Conservation (phyloP, 169 alveolate genomes). For the Perkinsus marinus region DNA sequence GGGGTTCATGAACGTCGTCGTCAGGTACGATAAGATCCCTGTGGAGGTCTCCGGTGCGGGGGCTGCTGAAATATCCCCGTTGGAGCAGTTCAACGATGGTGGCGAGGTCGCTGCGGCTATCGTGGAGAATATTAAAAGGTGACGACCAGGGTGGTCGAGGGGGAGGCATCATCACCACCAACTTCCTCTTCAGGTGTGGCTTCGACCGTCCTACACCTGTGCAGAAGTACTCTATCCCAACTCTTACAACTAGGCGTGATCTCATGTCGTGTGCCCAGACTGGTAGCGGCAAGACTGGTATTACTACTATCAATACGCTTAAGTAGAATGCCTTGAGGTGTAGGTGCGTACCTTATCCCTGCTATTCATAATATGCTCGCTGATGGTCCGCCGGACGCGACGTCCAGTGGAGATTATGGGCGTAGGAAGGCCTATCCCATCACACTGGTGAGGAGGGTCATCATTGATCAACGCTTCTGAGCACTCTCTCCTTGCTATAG, state of each 20-base stretch:
- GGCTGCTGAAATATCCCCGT: conserved; percentile 49
- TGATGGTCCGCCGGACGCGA: conserved; percentile 60
- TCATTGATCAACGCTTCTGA: conserved; percentile 20
- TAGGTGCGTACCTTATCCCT: background rate
- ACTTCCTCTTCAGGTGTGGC: background rate
- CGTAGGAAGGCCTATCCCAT: conserved; percentile 43
- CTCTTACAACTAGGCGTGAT: conserved; percentile 70
- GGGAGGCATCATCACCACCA: no score
- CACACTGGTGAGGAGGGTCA: conserved; percentile 36
- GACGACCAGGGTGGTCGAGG: background rate
- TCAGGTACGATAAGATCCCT: conserved; percentile 58
- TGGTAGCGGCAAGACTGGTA: conserved; percentile 92
- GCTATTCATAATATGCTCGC: conserved; percentile 65
- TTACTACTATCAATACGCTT: background rate
- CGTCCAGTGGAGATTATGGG: conserved; percentile 10
- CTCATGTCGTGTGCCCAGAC: conserved; percentile 90
- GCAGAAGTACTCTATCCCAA: conserved; percentile 80
- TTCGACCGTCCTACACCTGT: conserved; percentile 82
- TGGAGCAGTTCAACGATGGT: conserved; percentile 51
- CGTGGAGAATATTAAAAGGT: conserved; percentile 51
- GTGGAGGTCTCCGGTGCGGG: conserved; percentile 60
- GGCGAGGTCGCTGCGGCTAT: conserved; percentile 41
- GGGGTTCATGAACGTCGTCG: background rate
- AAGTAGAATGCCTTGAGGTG: background rate
- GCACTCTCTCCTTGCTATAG: conserved; percentile 23